phyloP scores from a whole-genome alignment of 2,329 filamentous ascomycete genomes.

The Fusarium sp. region DNA sequence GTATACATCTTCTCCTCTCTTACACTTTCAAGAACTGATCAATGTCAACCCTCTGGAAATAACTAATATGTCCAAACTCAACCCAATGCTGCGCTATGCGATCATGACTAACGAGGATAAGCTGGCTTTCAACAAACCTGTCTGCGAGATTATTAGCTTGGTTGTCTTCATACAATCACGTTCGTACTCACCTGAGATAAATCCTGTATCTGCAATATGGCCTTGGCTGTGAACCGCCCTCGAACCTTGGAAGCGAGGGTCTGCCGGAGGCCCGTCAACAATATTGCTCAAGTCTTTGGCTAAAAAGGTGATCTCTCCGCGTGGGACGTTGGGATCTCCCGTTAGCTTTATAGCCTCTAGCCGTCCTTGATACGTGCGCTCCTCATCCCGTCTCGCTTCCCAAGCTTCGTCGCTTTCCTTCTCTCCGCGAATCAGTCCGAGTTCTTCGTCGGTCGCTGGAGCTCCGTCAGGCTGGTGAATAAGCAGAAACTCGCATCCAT shows the following conservation, averaged over 20 bases:
- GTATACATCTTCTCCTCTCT: background rate
- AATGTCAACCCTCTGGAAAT: slow-evolving; percentile 69
- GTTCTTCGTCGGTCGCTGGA: slow-evolving; percentile 52
- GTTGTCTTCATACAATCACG: accelerated
- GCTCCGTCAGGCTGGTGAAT: slow-evolving; percentile 74
- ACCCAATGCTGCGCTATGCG: slow-evolving; percentile 86
- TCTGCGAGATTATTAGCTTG: slow-evolving; percentile 59
- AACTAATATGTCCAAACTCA: slow-evolving; percentile 68
- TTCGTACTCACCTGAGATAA: slow-evolving; percentile 69
- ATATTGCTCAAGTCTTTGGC: slow-evolving; percentile 83
- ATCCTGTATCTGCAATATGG: slow-evolving; percentile 81
- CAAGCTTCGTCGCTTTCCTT: slow-evolving; percentile 61
- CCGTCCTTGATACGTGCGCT: slow-evolving; percentile 70
- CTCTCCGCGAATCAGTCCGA: slow-evolving; percentile 53
- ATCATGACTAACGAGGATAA: slow-evolving; percentile 83
- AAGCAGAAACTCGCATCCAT: slow-evolving; percentile 89
- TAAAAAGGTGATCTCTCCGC: slow-evolving; percentile 85
- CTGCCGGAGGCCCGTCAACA: slow-evolving; percentile 68
- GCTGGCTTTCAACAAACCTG: slow-evolving; percentile 77
- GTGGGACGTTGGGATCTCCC: slow-evolving; percentile 88
- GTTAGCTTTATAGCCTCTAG: slow-evolving; percentile 91
- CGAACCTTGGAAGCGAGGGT: slow-evolving; percentile 77
- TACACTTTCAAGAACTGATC: slow-evolving; percentile 57
- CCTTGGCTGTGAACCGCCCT: slow-evolving; percentile 79
- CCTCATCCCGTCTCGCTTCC: slow-evolving; percentile 57